Evolutionary conservation across 1,284 basidiomycete species (phyloP), one percentile per base, ranked within the genome.

Genomic region (Amylostereum chailletii): DNA sequence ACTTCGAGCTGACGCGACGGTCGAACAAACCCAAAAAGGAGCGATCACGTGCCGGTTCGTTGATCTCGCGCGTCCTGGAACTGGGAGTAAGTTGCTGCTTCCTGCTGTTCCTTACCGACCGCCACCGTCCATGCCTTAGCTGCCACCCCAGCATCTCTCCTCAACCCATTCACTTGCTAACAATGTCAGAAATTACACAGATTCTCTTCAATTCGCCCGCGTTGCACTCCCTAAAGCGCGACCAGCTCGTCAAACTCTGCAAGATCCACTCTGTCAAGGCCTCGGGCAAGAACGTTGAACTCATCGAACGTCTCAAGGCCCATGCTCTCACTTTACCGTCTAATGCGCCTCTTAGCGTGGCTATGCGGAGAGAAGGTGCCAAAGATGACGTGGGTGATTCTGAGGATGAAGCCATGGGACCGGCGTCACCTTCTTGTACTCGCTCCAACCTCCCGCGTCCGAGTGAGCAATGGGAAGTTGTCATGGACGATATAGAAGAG

Each of bases 141-240:
- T 19, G 19, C 19, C 19, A 19, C 19, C 19, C 19, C 19, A 19
- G 19, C 19, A 19, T 19, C 19, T 19, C 19, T 19, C 19, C 19
- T 19, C 19, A 19, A 19, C 19, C 19, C 19, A 19, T 19, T 19
- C 19, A 19, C 19, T 19, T 19, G 19, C 19, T 43, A 11, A 51
- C 51, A 34, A 79, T 78, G 82, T 76, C 80, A 38, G 79, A 79
- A 4, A 85, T 83, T 1, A 86, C 83, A 0, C 73, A 86, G 58
- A 89, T 90, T 46, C 66, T 90, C 5, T 87, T 84, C 68, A 87
- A 90, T 64, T 86, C 85, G 3, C 84, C 86, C 0, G 86, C 87
- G 0, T 65, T 90, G 29, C 78, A 86, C 60, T 83, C 85, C 8
- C 75, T 90, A 39, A 88, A 87, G 62, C 82, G 86, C 45, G 79